Conservation (phyloP, 2,329 filamentous ascomycete species). For the Phaeosphaeriaceae sp. region DNA sequence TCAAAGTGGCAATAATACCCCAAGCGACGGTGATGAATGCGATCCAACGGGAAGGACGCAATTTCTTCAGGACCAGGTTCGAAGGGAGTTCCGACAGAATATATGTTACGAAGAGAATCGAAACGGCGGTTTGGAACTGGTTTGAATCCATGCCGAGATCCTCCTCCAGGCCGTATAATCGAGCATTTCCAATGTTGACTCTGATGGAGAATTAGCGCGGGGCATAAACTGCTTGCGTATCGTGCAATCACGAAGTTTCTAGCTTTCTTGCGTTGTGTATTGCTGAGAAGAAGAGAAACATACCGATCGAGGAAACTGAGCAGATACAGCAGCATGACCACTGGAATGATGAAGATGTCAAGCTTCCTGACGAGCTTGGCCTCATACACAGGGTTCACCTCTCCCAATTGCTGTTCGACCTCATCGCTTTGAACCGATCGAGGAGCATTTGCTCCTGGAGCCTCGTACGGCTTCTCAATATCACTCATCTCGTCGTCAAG, state of each 20-base stretch:
- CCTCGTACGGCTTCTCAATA: conserved; percentile 31
- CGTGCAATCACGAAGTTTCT: not conserved
- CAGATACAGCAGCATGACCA: conserved; percentile 74
- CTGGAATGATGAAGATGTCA: conserved; percentile 68
- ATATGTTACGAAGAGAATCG: conserved; percentile 55
- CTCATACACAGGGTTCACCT: conserved; percentile 53
- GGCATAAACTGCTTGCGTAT: not conserved
- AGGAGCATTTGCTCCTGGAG: conserved; percentile 13
- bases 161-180: conserved; percentile 67
- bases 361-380: conserved; percentile 68
- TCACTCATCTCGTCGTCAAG: conserved; percentile 32
- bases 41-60: conserved; percentile 57
- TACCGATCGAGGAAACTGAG: conserved; percentile 77
- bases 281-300: conserved; percentile 27
- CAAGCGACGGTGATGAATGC: conserved; percentile 67
- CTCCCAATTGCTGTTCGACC: conserved; percentile 33
- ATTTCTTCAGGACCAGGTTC: conserved; percentile 56
- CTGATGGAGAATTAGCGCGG: conserved; percentile 17
- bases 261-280: not conserved
- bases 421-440: conserved; percentile 29
- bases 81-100: conserved; percentile 55
- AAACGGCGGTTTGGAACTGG: conserved; percentile 69
- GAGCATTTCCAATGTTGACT: conserved; percentile 76
- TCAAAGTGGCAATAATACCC: conserved; percentile 70
- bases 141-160: conserved; percentile 67